A percentile compares a stretch with the other conserved stretches of the same genome.
phyloP scores from a whole-genome alignment of 2,329 filamentous ascomycete genomes.

The Fusarium solani-melongenae region DNA sequence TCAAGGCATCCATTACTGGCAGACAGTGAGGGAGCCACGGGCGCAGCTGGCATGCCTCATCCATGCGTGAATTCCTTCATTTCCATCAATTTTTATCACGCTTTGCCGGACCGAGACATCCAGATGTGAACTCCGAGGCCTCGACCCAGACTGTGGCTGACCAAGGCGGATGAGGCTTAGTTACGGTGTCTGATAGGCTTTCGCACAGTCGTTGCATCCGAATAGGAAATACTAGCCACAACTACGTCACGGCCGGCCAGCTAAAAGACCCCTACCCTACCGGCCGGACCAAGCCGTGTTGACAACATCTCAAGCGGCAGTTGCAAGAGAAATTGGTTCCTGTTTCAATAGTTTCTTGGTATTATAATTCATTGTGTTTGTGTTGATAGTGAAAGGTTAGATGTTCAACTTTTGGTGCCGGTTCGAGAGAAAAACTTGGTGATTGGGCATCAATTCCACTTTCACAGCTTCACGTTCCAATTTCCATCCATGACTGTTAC shows the following conservation, averaged over 20 bases:
- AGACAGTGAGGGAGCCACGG: not conserved
- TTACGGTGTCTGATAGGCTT: not conserved
- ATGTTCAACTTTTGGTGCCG: not conserved
- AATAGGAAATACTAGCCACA: slow-evolving; percentile 13
- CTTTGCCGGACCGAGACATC: not conserved
- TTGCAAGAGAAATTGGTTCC: not conserved
- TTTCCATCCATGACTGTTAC: not conserved
- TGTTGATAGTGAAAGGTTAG: not conserved
- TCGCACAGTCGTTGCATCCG: slow-evolving; percentile 1
- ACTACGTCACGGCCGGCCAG: slow-evolving; percentile 23
- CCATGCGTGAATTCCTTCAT: not conserved
- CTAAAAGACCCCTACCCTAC: slow-evolving; percentile 16
- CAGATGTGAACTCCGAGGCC: not conserved
- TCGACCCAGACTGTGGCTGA: slow-evolving; percentile 24
- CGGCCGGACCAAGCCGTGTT: slow-evolving; percentile 3
- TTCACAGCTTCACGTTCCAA: not conserved
- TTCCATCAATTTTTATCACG: not conserved
- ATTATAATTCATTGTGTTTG: not conserved
- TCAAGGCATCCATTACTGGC: not conserved
- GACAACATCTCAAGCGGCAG: slow-evolving; percentile 4
- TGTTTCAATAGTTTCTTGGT: not conserved
- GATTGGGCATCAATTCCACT: not conserved
- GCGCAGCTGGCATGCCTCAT: not conserved
- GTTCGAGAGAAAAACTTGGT: not conserved
- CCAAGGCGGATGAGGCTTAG: not conserved